phyloP scores from a whole-genome alignment of 768 basidiomycete species.

The Macrolepiota albuminosa region DNA sequence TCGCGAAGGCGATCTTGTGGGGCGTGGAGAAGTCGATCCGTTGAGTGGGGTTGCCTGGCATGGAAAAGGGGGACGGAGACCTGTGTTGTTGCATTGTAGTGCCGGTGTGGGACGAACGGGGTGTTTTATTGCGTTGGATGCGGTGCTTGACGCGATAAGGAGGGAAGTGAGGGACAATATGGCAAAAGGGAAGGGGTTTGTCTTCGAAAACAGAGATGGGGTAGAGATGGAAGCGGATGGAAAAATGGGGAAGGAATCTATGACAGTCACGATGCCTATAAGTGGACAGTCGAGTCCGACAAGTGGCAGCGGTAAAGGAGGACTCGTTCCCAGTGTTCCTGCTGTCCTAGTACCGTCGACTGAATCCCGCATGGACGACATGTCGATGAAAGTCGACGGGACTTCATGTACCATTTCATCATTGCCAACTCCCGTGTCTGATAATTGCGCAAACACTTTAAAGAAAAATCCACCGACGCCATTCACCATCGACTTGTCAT shows the following conservation, averaged over 20 bases:
- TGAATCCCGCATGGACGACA: neutral
- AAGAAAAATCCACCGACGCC: neutral
- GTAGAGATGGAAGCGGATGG: constrained; percentile 29
- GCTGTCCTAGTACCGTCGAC: too few relatives aligned
- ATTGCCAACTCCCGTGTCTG: neutral
- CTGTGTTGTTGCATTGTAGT: constrained; percentile 83
- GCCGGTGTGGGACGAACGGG: constrained; percentile 96
- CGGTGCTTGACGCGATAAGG: constrained; percentile 72
- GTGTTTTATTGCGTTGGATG: constrained; percentile 86
- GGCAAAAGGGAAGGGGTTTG: neutral
- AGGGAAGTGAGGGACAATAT: constrained; percentile 42
- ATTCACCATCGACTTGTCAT: neutral
- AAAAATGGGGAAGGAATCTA: neutral
- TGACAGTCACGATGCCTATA: neutral
- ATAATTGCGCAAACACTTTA: neutral
- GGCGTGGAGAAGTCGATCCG: constrained; percentile 36
- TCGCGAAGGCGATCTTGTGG: neutral
- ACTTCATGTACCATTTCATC: neutral
- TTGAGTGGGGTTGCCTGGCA: constrained; percentile 53
- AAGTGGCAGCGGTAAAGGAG: too few relatives aligned
- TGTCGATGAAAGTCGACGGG: neutral
- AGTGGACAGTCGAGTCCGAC: neutral
- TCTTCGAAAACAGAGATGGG: neutral
- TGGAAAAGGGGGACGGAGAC: constrained; percentile 41
- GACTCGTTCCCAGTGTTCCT: too few relatives aligned